Percentiles rank a stretch among this genome's conserved stretches.
phyloP scores from a whole-genome alignment of 2,329 filamentous ascomycete genomes.

The Aaosphaeria pasadenensis region DNA sequence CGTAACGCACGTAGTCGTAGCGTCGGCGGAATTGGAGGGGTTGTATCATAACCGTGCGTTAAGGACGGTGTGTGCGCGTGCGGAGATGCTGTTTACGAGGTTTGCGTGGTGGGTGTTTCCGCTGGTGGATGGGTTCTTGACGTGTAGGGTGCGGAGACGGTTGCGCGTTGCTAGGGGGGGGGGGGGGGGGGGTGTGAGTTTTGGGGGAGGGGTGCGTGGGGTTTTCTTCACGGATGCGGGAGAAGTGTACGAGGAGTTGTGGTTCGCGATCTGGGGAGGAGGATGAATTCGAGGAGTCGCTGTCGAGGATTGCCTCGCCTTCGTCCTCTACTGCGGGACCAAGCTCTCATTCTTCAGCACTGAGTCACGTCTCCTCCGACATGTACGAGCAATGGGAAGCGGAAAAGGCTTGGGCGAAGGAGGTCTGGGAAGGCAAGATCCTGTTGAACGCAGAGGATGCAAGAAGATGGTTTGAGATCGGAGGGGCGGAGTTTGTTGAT shows the following conservation, averaged over 20 bases:
- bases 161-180: constrained; percentile 1
- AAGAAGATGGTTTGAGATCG: not conserved
- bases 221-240: constrained; percentile 3
- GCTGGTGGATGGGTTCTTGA: constrained; percentile 5
- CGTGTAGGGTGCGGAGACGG: constrained; percentile 1
- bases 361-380: not conserved
- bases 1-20: constrained; percentile 8
- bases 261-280: not conserved
- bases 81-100: constrained; percentile 4
- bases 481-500: not conserved
- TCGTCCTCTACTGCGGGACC: not conserved
- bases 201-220: constrained; percentile 3
- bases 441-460: not conserved
- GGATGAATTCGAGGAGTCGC: not conserved
- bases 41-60: constrained; percentile 7
- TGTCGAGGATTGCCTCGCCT: not conserved
- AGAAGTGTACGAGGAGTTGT: constrained; percentile 1
- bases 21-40: constrained; percentile 7
- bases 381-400: not conserved
- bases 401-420: not conserved
- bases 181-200: constrained; percentile 1
- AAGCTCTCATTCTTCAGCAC: not conserved
- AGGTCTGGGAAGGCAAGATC: not conserved
- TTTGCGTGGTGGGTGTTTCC: constrained; percentile 9
- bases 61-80: constrained; percentile 1